Conservation (phyloP, 352 stramenopile genomes). For the Phytopythium ostracodes region DNA sequence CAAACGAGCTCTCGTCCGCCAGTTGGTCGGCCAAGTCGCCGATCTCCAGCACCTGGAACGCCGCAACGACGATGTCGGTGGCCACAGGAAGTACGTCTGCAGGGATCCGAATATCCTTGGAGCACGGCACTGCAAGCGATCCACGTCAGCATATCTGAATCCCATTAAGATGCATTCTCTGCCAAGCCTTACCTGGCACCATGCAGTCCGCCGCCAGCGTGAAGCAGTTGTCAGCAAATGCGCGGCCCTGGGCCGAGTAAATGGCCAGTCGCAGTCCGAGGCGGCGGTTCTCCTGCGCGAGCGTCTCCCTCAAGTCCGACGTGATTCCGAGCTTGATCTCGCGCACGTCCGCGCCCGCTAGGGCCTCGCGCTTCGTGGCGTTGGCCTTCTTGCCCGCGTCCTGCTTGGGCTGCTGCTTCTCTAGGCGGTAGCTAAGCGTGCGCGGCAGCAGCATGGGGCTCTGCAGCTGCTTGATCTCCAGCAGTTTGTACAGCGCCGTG, state of each 20-base stretch:
- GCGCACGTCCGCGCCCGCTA: slow-evolving; percentile 29
- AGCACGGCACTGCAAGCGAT: slow-evolving; percentile 35
- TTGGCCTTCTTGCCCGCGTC: slow-evolving; percentile 3
- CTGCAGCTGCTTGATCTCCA: slow-evolving; percentile 70
- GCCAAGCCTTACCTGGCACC: slow-evolving; percentile 31
- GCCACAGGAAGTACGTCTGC: slow-evolving; percentile 33
- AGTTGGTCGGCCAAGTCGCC: slow-evolving; percentile 40
- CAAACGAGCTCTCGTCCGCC: slow-evolving; percentile 23
- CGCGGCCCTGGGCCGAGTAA: slow-evolving; percentile 35
- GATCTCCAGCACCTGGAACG: slow-evolving; percentile 67
- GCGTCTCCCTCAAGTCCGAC: slow-evolving; percentile 52
- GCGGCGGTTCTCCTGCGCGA: slow-evolving; percentile 51
- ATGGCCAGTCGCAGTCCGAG: slow-evolving; percentile 53
- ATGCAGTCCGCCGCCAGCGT: slow-evolving; percentile 51
- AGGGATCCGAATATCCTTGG: slow-evolving; percentile 53
- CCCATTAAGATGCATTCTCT: not conserved
- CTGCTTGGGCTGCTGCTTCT: slow-evolving; percentile 16
- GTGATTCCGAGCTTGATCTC: slow-evolving; percentile 73
- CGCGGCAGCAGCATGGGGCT: slow-evolving; percentile 73
- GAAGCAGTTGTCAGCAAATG: slow-evolving; percentile 62
- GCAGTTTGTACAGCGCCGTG: slow-evolving; percentile 80
- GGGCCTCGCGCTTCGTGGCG: slow-evolving; percentile 1
- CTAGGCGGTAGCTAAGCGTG: slow-evolving; percentile 72
- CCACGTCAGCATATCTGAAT: not conserved
- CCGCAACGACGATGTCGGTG: slow-evolving; percentile 44